Evolutionary conservation across 2,329 filamentous ascomycete genomes (phyloP).

Genomic region (Fusarium sp.): DNA sequence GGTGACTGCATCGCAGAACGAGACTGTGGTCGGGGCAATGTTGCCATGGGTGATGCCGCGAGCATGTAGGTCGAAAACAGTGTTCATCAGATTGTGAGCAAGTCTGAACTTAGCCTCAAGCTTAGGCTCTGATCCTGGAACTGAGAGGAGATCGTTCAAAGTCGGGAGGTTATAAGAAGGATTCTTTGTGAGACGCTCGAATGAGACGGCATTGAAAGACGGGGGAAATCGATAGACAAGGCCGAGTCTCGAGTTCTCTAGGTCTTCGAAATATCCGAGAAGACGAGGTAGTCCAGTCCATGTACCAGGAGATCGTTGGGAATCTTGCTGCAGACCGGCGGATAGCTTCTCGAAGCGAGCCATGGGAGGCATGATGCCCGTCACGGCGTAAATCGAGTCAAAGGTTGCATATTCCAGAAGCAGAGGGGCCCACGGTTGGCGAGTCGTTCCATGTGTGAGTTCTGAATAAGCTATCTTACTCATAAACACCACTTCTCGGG

Average conservation of each 20-base stretch:
- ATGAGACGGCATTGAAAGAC: slow-evolving; percentile 67
- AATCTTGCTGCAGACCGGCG: slow-evolving; percentile 63
- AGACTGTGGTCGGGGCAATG: slow-evolving; percentile 72
- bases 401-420: slow-evolving; percentile 77
- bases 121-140: slow-evolving; percentile 67
- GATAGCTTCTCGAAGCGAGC: slow-evolving; percentile 71
- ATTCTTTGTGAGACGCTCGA: slow-evolving; percentile 60
- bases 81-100: slow-evolving; percentile 76
- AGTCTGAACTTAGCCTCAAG: slow-evolving; percentile 81
- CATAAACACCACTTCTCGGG: slow-evolving; percentile 59
- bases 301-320: slow-evolving; percentile 60
- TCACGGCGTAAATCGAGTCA: slow-evolving; percentile 68
- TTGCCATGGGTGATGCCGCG: slow-evolving; percentile 76
- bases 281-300: slow-evolving; percentile 71
- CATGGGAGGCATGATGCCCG: slow-evolving; percentile 72
- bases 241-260: slow-evolving; percentile 74
- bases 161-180: slow-evolving; percentile 62
- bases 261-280: slow-evolving; percentile 78
- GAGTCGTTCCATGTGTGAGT: slow-evolving; percentile 53
- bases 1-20: slow-evolving; percentile 65
- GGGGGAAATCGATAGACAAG: slow-evolving; percentile 79
- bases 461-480: slow-evolving; percentile 62
- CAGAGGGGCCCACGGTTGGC: slow-evolving; percentile 63
- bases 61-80: slow-evolving; percentile 77
- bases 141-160: slow-evolving; percentile 61